Base-by-base conservation (phyloP, 371 early-diverging fungal species). In the Lichtheimia ornata region DNA sequence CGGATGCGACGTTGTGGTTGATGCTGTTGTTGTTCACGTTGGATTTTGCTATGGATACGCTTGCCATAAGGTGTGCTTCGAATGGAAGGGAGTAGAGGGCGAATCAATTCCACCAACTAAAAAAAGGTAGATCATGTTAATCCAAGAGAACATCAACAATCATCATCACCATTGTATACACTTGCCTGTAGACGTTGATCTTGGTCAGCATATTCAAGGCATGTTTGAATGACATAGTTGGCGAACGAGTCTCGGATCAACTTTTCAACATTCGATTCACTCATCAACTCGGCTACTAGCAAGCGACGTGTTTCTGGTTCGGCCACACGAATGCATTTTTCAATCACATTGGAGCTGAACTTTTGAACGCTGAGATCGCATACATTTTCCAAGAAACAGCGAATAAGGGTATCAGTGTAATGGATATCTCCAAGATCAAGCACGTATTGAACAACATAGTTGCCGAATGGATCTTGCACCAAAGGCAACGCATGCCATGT, bases 381-480 rank as follows among this genome's bases (percentile, higher is more conserved):
- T 18, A 94, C 87, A 70, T 91, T 81, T n/a, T 85, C 89, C 18
- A 92, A 70, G 72, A 95, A 93, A 14, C 83, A 84, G n/a, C 77
- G 73, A 62, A 91, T 87, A 28, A 95, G 69, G 5, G 81, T 79
- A 63, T 91, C 90, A 4, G 88, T 81, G 62, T 84, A 92, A 17
- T 71, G 75, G 5, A 68, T 50, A 45, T 91, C 84, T 3, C 83
- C 79, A 43, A 94, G 81, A 59, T 97, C 97, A 40, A 97, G 79
- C 4, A 96, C 91, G 53, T 97, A 94, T 77, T 99, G 99, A 24
- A 99, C 95, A 5, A 99, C 99, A 70, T 99, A 99, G 79, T 99
- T 99, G 44, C 96, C 99, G 74, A 94, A 99, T 50, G 96, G 95
- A 74, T 97, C 95, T 56, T 84, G 92, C 22, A 97, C 96, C 40